Evolutionary conservation across 164 flowering plant species (phyloP).

Genomic region (Hamamelis virginiana): DNA sequence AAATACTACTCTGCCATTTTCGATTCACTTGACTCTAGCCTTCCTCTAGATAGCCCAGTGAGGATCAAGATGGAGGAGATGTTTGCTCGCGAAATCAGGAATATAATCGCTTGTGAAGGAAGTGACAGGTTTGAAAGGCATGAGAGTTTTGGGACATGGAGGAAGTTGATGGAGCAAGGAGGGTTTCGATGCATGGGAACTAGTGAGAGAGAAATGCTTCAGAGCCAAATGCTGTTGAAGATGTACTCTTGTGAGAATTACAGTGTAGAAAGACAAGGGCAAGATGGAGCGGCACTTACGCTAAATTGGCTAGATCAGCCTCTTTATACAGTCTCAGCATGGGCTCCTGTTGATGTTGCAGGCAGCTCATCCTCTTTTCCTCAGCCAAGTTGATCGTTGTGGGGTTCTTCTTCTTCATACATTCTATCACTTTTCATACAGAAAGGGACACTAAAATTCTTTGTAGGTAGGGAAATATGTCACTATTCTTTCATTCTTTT

Average conservation of each 20-base stretch:
- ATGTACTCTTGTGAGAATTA: slow-evolving; percentile 59
- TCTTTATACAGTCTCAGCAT: slow-evolving; percentile 84
- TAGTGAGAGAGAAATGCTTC: slow-evolving; percentile 64
- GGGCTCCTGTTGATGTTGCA: slow-evolving; percentile 65
- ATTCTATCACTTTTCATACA: slow-evolving; percentile 20
- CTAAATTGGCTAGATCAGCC: slow-evolving; percentile 80
- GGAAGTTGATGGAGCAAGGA: slow-evolving; percentile 59
- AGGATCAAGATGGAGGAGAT: slow-evolving; percentile 82
- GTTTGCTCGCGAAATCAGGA: slow-evolving; percentile 78
- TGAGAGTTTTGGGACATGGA: slow-evolving; percentile 63
- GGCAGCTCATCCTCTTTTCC: slow-evolving; percentile 61
- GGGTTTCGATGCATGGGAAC: slow-evolving; percentile 54
- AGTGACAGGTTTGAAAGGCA: slow-evolving; percentile 79
- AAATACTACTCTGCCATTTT: slow-evolving; percentile 82
- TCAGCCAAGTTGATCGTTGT: slow-evolving; percentile 45
- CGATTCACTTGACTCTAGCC: slow-evolving; percentile 59
- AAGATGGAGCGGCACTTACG: slow-evolving; percentile 51
- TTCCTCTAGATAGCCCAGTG: slow-evolving; percentile 53
- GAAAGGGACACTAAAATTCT: slow-evolving; percentile 36
- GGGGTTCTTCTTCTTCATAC: slow-evolving; percentile 6
- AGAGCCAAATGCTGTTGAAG: slow-evolving; percentile 73
- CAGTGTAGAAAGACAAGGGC: slow-evolving; percentile 46
- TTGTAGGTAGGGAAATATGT: slow-evolving; percentile 47
- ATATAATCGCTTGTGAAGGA: slow-evolving; percentile 83
- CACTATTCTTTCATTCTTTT: slow-evolving; percentile 65